These are phyloP conservation scores for Capronia epimyces DNA, from an alignment of 2,329 filamentous ascomycete genomes.

Conservation along the genomic window DNA sequence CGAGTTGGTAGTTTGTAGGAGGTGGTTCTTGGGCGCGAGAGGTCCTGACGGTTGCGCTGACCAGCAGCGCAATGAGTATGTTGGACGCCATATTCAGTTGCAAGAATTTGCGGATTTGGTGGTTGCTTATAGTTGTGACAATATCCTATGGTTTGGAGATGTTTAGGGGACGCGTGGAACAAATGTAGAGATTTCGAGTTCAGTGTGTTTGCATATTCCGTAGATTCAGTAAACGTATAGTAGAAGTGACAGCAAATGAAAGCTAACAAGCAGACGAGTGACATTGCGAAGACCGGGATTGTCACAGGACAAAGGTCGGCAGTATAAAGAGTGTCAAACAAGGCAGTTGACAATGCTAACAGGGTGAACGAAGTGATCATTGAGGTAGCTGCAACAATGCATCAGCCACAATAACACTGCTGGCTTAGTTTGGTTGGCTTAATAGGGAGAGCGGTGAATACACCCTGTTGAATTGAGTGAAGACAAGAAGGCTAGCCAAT, in stretches of 20 bases:
- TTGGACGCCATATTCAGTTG: background rate
- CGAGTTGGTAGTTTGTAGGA: slow-evolving; percentile 6
- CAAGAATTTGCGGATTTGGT: background rate
- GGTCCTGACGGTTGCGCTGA: background rate
- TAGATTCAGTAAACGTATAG: background rate
- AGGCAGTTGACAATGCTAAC: background rate
- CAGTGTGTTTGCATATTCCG: background rate
- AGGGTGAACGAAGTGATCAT: background rate
- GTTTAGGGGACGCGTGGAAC: too few species aligned
- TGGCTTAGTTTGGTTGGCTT: background rate
- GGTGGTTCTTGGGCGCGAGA: background rate
- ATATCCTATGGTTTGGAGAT: background rate
- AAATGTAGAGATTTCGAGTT: background rate
- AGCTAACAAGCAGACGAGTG: background rate
- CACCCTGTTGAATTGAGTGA: background rate
- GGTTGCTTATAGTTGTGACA: too few species aligned
- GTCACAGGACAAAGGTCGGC: background rate
- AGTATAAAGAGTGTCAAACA: background rate
- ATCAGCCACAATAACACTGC: background rate
- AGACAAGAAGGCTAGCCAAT: background rate
- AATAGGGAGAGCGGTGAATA: background rate
- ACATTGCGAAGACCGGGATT: background rate
- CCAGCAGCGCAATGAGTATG: background rate
- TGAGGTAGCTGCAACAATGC: background rate
- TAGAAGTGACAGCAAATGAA: background rate